These are phyloP conservation scores for Colletotrichum theobromicola DNA, from an alignment of 2,329 filamentous ascomycete species.

Conservation along the genomic window DNA sequence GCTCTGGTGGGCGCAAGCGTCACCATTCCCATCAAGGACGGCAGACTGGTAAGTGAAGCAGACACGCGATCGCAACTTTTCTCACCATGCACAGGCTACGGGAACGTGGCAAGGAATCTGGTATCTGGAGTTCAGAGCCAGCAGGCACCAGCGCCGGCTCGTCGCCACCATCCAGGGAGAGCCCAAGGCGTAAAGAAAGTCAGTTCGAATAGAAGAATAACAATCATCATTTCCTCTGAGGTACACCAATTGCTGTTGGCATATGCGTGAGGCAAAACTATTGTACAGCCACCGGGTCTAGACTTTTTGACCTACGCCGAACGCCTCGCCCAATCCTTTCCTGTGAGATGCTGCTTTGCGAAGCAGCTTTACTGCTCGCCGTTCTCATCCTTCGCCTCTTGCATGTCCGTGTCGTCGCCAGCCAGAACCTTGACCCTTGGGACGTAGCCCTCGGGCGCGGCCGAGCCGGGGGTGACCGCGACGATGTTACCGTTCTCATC, in stretches of 20 bases:
- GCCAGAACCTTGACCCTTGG: constrained; percentile 72
- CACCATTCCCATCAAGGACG: constrained; percentile 88
- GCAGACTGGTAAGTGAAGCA: constrained; percentile 65
- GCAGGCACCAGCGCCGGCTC: constrained; percentile 79
- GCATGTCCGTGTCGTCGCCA: constrained; percentile 66
- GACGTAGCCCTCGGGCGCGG: constrained; percentile 60
- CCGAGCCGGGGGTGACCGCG: constrained; percentile 79
- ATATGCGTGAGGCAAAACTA: constrained; percentile 7
- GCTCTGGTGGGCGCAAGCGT: constrained; percentile 88
- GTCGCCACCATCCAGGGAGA: constrained; percentile 96
- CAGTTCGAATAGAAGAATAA: not conserved
- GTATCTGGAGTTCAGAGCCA: constrained; percentile 87
- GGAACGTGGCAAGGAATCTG: constrained; percentile 89
- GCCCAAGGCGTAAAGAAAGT: constrained; percentile 47
- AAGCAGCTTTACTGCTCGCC: constrained; percentile 29
- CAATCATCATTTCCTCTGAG: not conserved
- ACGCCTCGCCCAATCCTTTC: constrained; percentile 21
- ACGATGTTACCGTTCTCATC: constrained; percentile 91
- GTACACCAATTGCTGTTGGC: not conserved
- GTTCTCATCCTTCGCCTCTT: constrained; percentile 50
- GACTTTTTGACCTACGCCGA: constrained; percentile 22
- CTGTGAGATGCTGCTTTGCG: not conserved
- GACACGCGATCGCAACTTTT: not conserved
- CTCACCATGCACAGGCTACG: constrained; percentile 48
- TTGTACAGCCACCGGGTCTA: constrained; percentile 14